Evolutionary conservation across 169 alveolate species (phyloP), one percentile per base, ranked within the genome.

Genomic region (Theileria annulata): DNA sequence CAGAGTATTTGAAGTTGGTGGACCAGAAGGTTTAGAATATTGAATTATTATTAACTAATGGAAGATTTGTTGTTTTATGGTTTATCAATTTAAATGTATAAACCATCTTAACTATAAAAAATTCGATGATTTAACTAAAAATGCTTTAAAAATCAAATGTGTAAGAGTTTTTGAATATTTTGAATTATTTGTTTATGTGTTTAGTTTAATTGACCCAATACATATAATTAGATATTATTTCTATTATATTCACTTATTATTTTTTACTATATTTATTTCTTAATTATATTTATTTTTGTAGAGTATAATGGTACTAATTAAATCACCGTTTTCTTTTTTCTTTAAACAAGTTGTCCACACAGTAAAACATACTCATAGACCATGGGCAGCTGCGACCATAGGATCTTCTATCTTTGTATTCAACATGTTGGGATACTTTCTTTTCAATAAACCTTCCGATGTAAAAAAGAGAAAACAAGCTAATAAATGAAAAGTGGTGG

Each of bases 381-480:
- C 88, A 33, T 81, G 88, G 88, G 62, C 79, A 9, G 75, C 85
- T 2, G 21, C 74, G 17, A 60, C 74, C 63, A 28, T 68, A 72
- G 88, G 88, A 15, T 74, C 85, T 9, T 33, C 75, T 54, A 23
- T 67, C 17, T 81, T 81, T 63, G 71, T 71, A 37, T 47, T 81
- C 75, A 81, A 81, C 84, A 77, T 75, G 62, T 48, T 85, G 13
- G 88, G 88, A n/a, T 81, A 81, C 85, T 74, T 81, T 60, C 25
- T 62, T 28, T 81, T 81, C 79, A 81, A 81, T 69, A 30, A 60
- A 35, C 51, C 49, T 33, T 54, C 42, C 3, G 51, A 54, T 1
- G 80, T 13, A 47, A 73, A 73, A 19, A 49, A 73, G 64, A 30
- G 19, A 19, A 49, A 33, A 54, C 37, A 3, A 42, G 19, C 13